Percentiles rank a stretch among this genome's conserved stretches.
phyloP scores from a whole-genome alignment of 2,329 filamentous ascomycete genomes.

The Chalaropsis thielavioides region DNA sequence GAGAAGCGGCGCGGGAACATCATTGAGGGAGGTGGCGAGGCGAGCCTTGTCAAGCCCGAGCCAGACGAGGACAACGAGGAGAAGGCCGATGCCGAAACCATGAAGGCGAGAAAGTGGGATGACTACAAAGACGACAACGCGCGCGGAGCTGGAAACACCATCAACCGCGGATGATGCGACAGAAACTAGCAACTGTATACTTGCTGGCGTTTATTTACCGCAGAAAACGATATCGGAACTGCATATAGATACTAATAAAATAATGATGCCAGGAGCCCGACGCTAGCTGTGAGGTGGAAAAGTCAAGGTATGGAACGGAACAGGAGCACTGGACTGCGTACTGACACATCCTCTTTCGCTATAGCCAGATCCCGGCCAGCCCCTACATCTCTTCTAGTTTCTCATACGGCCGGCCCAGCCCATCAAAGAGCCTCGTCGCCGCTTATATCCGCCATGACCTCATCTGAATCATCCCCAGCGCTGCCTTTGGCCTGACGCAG shows the following conservation, averaged over 20 bases:
- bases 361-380: not conserved
- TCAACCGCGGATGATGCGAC: constrained; percentile 50
- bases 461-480: not conserved
- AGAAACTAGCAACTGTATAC: not conserved
- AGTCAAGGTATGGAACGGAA: not conserved
- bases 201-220: constrained; percentile 4
- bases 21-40: constrained; percentile 76
- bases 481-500: not conserved
- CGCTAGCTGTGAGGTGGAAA: not conserved
- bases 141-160: constrained; percentile 65
- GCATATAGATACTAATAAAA: constrained; percentile 4
- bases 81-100: constrained; percentile 75
- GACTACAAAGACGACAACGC: constrained; percentile 86
- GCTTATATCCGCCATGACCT: not conserved
- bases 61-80: constrained; percentile 82
- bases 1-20: constrained; percentile 74
- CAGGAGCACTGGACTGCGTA: not conserved
- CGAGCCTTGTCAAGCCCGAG: constrained; percentile 51
- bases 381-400: not conserved
- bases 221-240: not conserved
- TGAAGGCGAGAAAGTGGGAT: constrained; percentile 92
- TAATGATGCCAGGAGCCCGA: not conserved
- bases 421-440: not conserved
- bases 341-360: not conserved
- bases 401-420: not conserved